These are phyloP conservation scores for Diplodia intermedia DNA, from an alignment of 2,329 filamentous ascomycete species.

Conservation along the genomic window DNA sequence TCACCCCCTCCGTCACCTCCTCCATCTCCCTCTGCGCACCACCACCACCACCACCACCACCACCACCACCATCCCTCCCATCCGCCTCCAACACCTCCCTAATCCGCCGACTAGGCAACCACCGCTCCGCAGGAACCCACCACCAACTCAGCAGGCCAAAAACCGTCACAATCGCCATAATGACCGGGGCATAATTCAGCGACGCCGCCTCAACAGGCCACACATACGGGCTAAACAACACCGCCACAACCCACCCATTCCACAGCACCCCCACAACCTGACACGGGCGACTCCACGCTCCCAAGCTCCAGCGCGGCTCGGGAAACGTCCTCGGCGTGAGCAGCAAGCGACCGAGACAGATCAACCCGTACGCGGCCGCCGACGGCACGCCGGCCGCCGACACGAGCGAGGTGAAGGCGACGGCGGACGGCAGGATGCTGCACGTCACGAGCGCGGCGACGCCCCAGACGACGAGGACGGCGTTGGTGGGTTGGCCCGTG, in stretches of 20 bases:
- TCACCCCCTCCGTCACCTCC: too few species aligned
- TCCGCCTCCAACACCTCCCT: conserved; percentile 30
- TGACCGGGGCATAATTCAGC: conserved; percentile 50
- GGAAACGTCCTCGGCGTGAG: conserved; percentile 48
- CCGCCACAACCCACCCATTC: conserved; percentile 48
- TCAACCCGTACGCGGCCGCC: conserved; percentile 48
- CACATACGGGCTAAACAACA: conserved; percentile 49
- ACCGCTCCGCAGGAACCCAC: conserved; percentile 47
- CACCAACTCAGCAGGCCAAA: conserved; percentile 47
- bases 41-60: too few species aligned
- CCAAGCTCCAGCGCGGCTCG: conserved; percentile 47
- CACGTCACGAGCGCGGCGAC: conserved; percentile 63
- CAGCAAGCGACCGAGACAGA: conserved; percentile 46
- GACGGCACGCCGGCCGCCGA: conserved; percentile 51
- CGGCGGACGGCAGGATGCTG: conserved; percentile 63
- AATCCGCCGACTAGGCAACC: conserved; percentile 41
- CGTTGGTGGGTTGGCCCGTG: conserved; percentile 63
- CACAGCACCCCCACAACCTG: conserved; percentile 48
- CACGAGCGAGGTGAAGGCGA: conserved; percentile 50
- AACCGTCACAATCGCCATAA: conserved; percentile 50
- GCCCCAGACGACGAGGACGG: conserved; percentile 64
- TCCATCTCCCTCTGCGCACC: background rate
- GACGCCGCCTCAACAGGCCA: conserved; percentile 45
- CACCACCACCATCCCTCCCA: background rate
- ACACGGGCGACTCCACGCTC: conserved; percentile 46